phyloP scores from a whole-genome alignment of 2,329 filamentous ascomycete species.

The Phaeophleospora eucalypticola region DNA sequence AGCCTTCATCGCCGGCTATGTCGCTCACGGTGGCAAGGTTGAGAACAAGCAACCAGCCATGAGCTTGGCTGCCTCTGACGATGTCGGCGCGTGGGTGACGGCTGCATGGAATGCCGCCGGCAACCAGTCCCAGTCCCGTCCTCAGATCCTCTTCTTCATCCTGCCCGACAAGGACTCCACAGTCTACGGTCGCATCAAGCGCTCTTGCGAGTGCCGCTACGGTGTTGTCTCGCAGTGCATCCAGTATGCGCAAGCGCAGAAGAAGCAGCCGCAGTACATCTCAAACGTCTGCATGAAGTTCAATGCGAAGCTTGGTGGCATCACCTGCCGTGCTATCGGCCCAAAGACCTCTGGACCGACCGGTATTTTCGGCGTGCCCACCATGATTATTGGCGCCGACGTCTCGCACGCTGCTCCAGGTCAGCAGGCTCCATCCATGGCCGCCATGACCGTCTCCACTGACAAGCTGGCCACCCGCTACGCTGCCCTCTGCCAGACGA shows the following conservation, averaged over 20 bases:
- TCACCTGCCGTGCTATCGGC: constrained; percentile 55
- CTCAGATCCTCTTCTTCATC: constrained; percentile 77
- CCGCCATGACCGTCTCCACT: constrained; percentile 78
- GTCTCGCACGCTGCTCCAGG: constrained; percentile 80
- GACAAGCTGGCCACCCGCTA: constrained; percentile 71
- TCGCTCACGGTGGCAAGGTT: constrained; percentile 58
- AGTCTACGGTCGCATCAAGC: constrained; percentile 82
- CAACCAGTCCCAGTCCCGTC: constrained; percentile 51
- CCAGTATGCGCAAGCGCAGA: constrained; percentile 64
- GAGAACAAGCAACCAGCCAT: constrained; percentile 44
- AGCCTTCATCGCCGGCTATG: constrained; percentile 59
- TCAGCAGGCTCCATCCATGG: constrained; percentile 65
- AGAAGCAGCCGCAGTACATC: constrained; percentile 74
- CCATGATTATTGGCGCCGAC: constrained; percentile 86
- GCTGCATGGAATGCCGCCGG: constrained; percentile 52
- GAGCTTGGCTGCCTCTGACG: constrained; percentile 30
- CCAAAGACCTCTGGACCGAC: constrained; percentile 30
- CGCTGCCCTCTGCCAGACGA: constrained; percentile 73
- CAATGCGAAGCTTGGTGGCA: constrained; percentile 89
- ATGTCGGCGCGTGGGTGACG: constrained; percentile 32
- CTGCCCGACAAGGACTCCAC: constrained; percentile 66
- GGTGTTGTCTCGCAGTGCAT: constrained; percentile 81
- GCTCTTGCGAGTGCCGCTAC: constrained; percentile 77
- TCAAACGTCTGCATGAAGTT: constrained; percentile 97
- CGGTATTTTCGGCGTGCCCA: constrained; percentile 47